Evolutionary conservation across 495 filamentous ascomycete species (phyloP), one percentile per base, ranked within the genome.

Genomic region (Halenospora varia): DNA sequence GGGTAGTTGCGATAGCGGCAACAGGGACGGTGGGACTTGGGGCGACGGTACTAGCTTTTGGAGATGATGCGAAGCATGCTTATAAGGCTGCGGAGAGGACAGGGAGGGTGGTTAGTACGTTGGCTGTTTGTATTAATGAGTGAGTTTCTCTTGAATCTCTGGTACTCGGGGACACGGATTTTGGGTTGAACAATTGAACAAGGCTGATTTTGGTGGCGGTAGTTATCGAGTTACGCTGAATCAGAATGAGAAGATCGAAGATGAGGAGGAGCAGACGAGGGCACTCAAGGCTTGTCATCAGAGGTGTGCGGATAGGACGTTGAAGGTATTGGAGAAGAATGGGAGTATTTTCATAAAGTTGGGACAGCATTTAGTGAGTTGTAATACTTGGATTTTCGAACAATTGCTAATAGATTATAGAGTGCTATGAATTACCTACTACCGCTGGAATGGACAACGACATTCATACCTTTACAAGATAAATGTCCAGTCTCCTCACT

Each of bases 341-440:
- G 94, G 94, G 39, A 96, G 92, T 4, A 92, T 99, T 64, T 99
- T 97, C 63, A 97, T 99, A 66, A 99, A 99, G 70, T 73, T 99
- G 23, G 94, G 94, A 20, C 94, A 99, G 62, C 94, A 99, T 74
- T 72, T 99, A 70, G 81, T 83, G 75, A 54, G 66, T 57, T 25
- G 22, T 2, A 26, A 25, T n/a, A 9, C 25, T n/a, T 61, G 19
- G 11, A 22, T 11, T n/a, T 24, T 10, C 35, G 41, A 22, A 29
- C 6, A 3, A 35, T 40, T 56, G 29, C 55, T 62, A 45, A 64
- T 48, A 15, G 1, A 2, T n/a, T 6, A 51, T 53, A 82, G 79
- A 94, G 88, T 67, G 94, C 91, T 59, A 91, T 99, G 90, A 92
- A 91, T 64, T 99, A 99, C 68, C 78, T 99, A 10, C 82, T 99